phyloP scores from a whole-genome alignment of 2,329 filamentous ascomycete species.

The Chalara sp. region DNA sequence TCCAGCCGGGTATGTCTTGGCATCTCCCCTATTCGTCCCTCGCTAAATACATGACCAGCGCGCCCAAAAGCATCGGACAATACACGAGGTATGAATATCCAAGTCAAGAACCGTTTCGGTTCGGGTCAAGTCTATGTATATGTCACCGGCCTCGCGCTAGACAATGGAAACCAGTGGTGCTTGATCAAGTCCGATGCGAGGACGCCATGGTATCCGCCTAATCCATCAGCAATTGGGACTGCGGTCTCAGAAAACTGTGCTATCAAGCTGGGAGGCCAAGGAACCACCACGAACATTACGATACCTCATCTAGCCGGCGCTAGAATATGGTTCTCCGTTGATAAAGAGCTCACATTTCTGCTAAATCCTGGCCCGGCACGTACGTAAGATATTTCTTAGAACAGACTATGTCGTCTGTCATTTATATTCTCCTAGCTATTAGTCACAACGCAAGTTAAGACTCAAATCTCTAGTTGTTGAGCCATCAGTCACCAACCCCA shows the following conservation, averaged over 20 bases:
- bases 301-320: constrained; percentile 66
- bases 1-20: not conserved
- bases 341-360: constrained; percentile 57
- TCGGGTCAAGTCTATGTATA: constrained; percentile 58
- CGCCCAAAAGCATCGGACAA: not conserved
- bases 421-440: no score
- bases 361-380: constrained; percentile 57
- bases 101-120: constrained; percentile 58
- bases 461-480: constrained; percentile 46
- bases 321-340: constrained; percentile 64
- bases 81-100: constrained; percentile 47
- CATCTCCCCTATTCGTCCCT: not conserved
- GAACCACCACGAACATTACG: constrained; percentile 50
- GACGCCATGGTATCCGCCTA: constrained; percentile 56
- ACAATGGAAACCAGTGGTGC: constrained; percentile 52
- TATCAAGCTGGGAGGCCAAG: constrained; percentile 56
- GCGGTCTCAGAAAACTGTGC: constrained; percentile 50
- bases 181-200: constrained; percentile 60
- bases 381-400: no score
- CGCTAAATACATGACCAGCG: not conserved
- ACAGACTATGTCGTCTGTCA: no score
- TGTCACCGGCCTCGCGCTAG: constrained; percentile 59
- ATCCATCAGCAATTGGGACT: constrained; percentile 43
- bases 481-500: constrained; percentile 61
- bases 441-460: no score